A percentile compares a stretch with the other conserved stretches of the same genome.
Conservation (phyloP, 2,329 filamentous ascomycete genomes). For the Emergomyces orientalis region DNA sequence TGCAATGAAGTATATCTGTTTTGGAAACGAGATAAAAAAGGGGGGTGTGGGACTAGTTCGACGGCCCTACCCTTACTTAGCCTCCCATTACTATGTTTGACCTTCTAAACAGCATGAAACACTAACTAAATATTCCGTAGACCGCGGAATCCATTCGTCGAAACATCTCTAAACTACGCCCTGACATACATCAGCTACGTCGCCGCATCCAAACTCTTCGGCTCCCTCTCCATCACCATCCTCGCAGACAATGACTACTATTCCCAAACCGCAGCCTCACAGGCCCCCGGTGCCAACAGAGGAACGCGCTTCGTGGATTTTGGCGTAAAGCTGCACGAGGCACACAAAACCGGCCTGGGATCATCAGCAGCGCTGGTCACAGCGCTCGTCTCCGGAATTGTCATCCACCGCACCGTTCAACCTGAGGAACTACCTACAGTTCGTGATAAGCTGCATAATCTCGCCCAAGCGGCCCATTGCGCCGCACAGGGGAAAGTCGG, state of each 20-base stretch:
- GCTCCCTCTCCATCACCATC: conserved; percentile 68
- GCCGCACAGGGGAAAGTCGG: conserved; percentile 95
- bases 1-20: too few species aligned
- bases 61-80: not conserved
- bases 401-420: conserved; percentile 36
- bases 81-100: too few species aligned
- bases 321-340: conserved; percentile 61
- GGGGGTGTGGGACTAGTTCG: not conserved
- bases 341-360: conserved; percentile 92
- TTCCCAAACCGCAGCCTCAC: conserved; percentile 53
- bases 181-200: conserved; percentile 63
- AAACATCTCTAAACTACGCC: conserved; percentile 79
- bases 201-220: conserved; percentile 47
- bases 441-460: conserved; percentile 67
- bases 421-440: conserved; percentile 41
- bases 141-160: conserved; percentile 73
- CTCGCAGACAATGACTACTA: conserved; percentile 97
- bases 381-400: conserved; percentile 53
- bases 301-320: conserved; percentile 63
- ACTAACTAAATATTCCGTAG: conserved; percentile 26
- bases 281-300: conserved; percentile 26
- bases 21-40: too few species aligned
- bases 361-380: conserved; percentile 93
- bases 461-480: conserved; percentile 88
- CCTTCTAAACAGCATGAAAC: not conserved